These are phyloP conservation scores for Rugonectria rugulosa DNA, from an alignment of 2,329 filamentous ascomycete species.

Conservation along the genomic window DNA sequence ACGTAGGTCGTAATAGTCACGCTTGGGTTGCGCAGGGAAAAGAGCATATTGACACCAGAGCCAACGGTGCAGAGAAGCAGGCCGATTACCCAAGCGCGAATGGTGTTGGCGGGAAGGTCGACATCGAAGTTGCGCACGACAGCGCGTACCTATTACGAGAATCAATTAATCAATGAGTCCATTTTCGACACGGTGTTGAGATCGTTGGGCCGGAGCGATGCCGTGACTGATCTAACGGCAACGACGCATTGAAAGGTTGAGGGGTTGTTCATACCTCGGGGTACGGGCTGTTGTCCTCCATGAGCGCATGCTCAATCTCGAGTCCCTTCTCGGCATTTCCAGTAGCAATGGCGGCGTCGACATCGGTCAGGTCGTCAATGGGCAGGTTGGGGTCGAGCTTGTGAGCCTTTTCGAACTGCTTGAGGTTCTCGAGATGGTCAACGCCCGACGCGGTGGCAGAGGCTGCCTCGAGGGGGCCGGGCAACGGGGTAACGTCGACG, in stretches of 20 bases:
- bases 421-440: slow-evolving; percentile 56
- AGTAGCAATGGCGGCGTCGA: slow-evolving; percentile 64
- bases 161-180: slow-evolving; percentile 17
- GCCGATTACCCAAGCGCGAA: slow-evolving; percentile 70
- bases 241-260: not conserved
- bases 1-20: slow-evolving; percentile 68
- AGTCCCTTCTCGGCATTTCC: slow-evolving; percentile 64
- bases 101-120: slow-evolving; percentile 69
- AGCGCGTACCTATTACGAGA: slow-evolving; percentile 62
- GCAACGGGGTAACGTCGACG: slow-evolving; percentile 54
- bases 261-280: slow-evolving; percentile 59
- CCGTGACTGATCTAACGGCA: not conserved
- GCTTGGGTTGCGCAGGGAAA: slow-evolving; percentile 66
- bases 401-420: slow-evolving; percentile 66
- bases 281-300: slow-evolving; percentile 73
- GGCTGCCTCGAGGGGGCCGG: slow-evolving; percentile 49
- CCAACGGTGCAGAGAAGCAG: slow-evolving; percentile 67
- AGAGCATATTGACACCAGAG: slow-evolving; percentile 68
- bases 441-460: slow-evolving; percentile 49
- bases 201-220: not conserved
- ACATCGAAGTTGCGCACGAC: slow-evolving; percentile 71
- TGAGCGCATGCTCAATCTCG: slow-evolving; percentile 63
- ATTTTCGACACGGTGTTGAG: not conserved
- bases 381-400: slow-evolving; percentile 71
- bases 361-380: slow-evolving; percentile 66